These are phyloP conservation scores for Paraconiothyrium brasiliense DNA, from an alignment of 2,329 filamentous ascomycete genomes.

Conservation along the genomic window DNA sequence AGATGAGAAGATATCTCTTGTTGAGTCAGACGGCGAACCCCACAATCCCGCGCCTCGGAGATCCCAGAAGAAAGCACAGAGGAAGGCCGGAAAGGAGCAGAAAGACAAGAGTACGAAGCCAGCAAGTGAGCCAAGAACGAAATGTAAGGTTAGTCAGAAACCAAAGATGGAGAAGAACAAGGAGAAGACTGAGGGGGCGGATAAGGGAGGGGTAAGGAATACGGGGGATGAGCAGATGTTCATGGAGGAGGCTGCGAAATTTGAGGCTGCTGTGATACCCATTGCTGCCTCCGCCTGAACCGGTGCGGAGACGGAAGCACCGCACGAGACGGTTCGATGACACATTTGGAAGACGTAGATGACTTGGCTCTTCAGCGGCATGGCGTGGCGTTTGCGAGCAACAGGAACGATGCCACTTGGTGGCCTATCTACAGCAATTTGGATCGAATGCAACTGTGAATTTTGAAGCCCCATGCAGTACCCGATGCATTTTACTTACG, in stretches of 20 bases:
- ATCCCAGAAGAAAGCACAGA: background rate
- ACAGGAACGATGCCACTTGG: background rate
- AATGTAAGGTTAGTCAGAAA: conserved; percentile 1
- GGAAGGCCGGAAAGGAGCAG: conserved; percentile 6
- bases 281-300: background rate
- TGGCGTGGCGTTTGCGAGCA: background rate
- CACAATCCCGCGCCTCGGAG: background rate
- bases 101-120: conserved; percentile 4
- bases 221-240: background rate
- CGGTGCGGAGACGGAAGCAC: background rate
- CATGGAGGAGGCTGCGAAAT: conserved; percentile 1
- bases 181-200: background rate
- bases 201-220: background rate
- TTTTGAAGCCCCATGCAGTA: no score
- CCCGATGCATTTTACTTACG: background rate
- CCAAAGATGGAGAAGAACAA: conserved; percentile 6
- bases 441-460: background rate
- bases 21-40: background rate
- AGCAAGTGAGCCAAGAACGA: conserved; percentile 4
- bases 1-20: background rate
- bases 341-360: background rate
- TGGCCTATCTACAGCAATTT: background rate
- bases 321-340: background rate
- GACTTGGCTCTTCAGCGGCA: background rate
- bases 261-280: background rate